A percentile compares a stretch with the other conserved stretches of the same genome.
Evolutionary conservation across 2,329 filamentous ascomycete genomes (phyloP).

Genomic region (Fusarium kyushuense): DNA sequence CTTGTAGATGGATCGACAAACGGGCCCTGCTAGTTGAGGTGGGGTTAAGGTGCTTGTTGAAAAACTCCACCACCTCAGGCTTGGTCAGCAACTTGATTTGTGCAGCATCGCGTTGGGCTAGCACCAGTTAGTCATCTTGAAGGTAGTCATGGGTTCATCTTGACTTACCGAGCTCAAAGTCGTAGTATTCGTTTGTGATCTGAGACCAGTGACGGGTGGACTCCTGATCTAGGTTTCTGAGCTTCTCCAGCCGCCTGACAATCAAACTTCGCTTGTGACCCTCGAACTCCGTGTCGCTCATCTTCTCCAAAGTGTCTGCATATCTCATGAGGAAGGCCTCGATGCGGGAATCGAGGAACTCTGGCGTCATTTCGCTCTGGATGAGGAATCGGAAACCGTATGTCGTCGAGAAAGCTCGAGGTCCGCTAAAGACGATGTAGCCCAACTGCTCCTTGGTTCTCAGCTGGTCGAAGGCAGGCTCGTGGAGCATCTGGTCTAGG

Average conservation of each 20-base stretch:
- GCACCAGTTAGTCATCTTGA: conserved; percentile 32
- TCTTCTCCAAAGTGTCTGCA: conserved; percentile 73
- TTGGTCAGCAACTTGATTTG: conserved; percentile 81
- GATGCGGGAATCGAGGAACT: conserved; percentile 88
- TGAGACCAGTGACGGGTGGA: conserved; percentile 85
- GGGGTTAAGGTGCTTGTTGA: conserved; percentile 79
- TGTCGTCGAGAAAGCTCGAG: conserved; percentile 77
- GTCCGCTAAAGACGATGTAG: conserved; percentile 92
- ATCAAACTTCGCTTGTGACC: conserved; percentile 90
- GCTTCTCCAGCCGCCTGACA: conserved; percentile 86
- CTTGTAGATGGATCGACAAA: conserved; percentile 83
- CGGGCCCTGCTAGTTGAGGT: conserved; percentile 81
- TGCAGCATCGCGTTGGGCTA: conserved; percentile 81
- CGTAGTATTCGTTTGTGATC: conserved; percentile 86
- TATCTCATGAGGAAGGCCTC: conserved; percentile 83
- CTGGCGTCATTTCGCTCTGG: conserved; percentile 87
- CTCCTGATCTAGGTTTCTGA: conserved; percentile 92
- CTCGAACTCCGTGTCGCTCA: conserved; percentile 88
- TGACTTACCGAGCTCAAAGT: conserved; percentile 83
- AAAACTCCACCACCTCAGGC: conserved; percentile 83
- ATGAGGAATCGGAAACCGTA: conserved; percentile 91
- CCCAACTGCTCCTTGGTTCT: conserved; percentile 97
- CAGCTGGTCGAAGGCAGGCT: conserved; percentile 93
- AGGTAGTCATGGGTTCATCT: background rate
- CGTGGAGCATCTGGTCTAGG: conserved; percentile 89